Evolutionary conservation across 75 land plant species (phyloP), one percentile per base, ranked within the genome.

Genomic region (Sequoia sempervirens): DNA sequence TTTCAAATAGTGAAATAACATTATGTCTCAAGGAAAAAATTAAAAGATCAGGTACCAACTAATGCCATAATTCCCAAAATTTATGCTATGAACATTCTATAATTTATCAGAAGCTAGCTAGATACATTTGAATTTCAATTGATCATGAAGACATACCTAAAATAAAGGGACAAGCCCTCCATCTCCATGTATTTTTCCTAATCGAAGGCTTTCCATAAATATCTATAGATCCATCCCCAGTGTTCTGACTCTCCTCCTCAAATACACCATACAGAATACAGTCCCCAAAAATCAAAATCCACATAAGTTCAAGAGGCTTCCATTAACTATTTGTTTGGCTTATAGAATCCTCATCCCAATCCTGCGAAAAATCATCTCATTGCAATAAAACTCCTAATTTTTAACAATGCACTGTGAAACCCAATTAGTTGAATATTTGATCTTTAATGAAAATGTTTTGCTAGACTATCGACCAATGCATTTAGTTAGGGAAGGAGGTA

Each of bases 101-200:
- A 66, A 66, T 66, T 43, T 7, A n/a, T 66, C 8, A 54, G 58
- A 54, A 54, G 58, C 58, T 14, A 54, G 18, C 23, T 18, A 54
- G 23, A 26, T 28, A 28, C 70, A 66, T 66, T 66, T 28, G 70
- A 66, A 28, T 26, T 66, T 54, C 18, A 54, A 1, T 5, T 66
- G 8, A 11, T 32, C 30, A 28, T 8, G 70, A 54, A 66, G 70
- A 66, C 9, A 66, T 83, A 97, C 99, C 95, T 80, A 95, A 87
- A 86, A 95, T 94, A 87, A 97, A 96, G 13, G 93, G 89, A 74
- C 94, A 94, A 23, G 99, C 94, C 82, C 82, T 93, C 99, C 99
- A 97, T 56, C 88, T 92, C 52, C 99, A 98, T 43, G 96, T 97
- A 4, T 89, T 88, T 69, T 83, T 20, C 86, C 89, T 94, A 61